These are phyloP conservation scores for Raddia guianensis DNA, from an alignment of 176 grass and related monocot species.

Conservation along the genomic window DNA sequence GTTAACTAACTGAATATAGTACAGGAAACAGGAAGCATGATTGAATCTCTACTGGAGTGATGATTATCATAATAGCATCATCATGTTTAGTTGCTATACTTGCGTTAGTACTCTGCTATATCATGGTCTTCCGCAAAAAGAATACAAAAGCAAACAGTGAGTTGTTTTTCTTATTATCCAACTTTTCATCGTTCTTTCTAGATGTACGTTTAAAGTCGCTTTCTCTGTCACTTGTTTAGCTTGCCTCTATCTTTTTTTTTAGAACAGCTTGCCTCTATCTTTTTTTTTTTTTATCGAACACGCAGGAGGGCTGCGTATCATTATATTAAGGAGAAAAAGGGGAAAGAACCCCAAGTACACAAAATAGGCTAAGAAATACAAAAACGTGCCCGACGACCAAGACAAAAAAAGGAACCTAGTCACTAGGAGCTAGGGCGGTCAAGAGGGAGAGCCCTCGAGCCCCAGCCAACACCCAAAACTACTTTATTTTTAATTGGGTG, in stretches of 20 bases:
- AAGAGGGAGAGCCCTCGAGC: too few relatives aligned
- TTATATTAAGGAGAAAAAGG: too few relatives aligned
- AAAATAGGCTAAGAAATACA: too few relatives aligned
- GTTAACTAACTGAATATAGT: slow-evolving; percentile 31
- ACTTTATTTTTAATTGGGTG: too few relatives aligned
- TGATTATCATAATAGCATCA: slow-evolving; percentile 42
- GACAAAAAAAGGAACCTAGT: too few relatives aligned
- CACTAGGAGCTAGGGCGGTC: too few relatives aligned
- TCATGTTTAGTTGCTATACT: slow-evolving; percentile 45
- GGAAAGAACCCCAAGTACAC: too few relatives aligned
- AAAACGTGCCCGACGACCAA: too few relatives aligned
- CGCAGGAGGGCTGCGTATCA: too few relatives aligned
- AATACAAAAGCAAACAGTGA: slow-evolving; percentile 55
- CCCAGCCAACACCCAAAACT: too few relatives aligned
- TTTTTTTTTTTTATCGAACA: too few relatives aligned
- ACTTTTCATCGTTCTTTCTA: neutral
- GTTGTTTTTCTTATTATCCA: slow-evolving; percentile 31
- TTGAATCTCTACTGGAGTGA: slow-evolving; percentile 39
- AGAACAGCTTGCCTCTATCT: too few relatives aligned
- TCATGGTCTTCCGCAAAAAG: slow-evolving; percentile 45
- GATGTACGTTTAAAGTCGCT: neutral
- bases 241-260: neutral
- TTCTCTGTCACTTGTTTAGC: slow-evolving; percentile 9
- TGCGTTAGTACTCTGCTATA: slow-evolving; percentile 43
- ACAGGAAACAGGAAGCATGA: slow-evolving; percentile 22